Base-by-base conservation (phyloP, 495 filamentous ascomycete genomes). In the Penicillium longicatenatum region DNA sequence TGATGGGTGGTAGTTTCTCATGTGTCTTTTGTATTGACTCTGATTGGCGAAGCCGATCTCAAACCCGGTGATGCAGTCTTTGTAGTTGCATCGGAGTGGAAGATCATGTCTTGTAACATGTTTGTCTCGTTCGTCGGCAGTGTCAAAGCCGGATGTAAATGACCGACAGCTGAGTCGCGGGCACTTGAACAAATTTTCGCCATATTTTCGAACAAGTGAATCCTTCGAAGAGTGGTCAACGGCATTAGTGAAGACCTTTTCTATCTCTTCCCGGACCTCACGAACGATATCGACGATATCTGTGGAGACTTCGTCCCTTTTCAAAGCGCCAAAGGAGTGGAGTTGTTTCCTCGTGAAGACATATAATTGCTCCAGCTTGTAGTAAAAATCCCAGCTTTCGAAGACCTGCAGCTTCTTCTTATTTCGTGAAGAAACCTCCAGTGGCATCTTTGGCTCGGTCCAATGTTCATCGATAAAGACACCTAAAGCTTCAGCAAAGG, bases 301-400 rank as follows among this genome's bases (percentile, higher is more conserved):
- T 3, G 51, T 43, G 19, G 51, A 17, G 3, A 54, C 9, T 31
- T 30, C 37, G 20, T 54, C 51, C 10, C 17, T 54, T 31, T 54
- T 54, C 0, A 54, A 2, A 16, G 39, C 20, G 4, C 41, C 22
- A 14, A 43, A 54, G 4, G 51, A 54, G 26, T 54, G 51, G 9
- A 54, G 35, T 17, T 54, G 51, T 30, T 54, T 54, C 12, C 51
- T 21, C 5, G 20, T 54, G 7, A 37, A 54, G 6, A 54, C 51
- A 20, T n/a, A 54, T 10, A 54, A 12, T 26, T 54, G 51, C 22
- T 54, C 33, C 16, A 44, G 11, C 6, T 44, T 14, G 44, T 44
- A 16, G 51, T 54, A 30, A 26, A 44, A 54, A 3, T 22, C 5
- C 4, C 6, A 6, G 22, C 10, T 5, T 17, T 54, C 17, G 22